A percentile compares a stretch with the other conserved stretches of the same genome.
phyloP scores from a whole-genome alignment of 2,329 filamentous ascomycete genomes.

The Delphinella strobiligena region DNA sequence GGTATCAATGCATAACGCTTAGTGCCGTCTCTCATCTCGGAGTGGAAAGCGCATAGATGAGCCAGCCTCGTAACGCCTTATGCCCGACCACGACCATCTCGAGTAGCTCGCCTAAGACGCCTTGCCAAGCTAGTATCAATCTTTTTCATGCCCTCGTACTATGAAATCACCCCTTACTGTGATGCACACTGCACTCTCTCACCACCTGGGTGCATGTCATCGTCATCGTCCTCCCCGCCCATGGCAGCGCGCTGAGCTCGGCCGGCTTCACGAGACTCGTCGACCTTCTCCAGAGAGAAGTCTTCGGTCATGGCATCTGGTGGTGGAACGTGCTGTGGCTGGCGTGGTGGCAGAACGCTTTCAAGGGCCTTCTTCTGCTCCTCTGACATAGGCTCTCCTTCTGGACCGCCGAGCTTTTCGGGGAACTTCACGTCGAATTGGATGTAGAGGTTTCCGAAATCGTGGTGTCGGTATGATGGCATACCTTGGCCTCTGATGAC shows the following conservation, averaged over 20 bases:
- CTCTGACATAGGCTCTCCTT: slow-evolving; percentile 38
- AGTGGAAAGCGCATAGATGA: too few species aligned
- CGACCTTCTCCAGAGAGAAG: slow-evolving; percentile 75
- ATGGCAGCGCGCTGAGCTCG: slow-evolving; percentile 48
- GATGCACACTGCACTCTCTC: slow-evolving; percentile 81
- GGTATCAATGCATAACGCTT: neutral
- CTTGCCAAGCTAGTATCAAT: too few species aligned
- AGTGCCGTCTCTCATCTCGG: too few species aligned
- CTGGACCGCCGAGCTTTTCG: slow-evolving; percentile 33
- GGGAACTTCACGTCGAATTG: slow-evolving; percentile 98
- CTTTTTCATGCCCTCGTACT: too few species aligned
- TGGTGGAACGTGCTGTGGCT: slow-evolving; percentile 55
- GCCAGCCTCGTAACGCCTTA: neutral
- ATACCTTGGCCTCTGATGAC: slow-evolving; percentile 94
- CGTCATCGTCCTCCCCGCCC: slow-evolving; percentile 53
- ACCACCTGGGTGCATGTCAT: slow-evolving; percentile 46
- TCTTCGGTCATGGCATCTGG: slow-evolving; percentile 83
- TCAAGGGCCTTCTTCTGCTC: slow-evolving; percentile 70
- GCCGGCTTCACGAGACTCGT: slow-evolving; percentile 49
- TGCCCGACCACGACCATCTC: neutral
- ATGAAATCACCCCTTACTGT: slow-evolving; percentile 55
- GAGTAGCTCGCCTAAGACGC: neutral
- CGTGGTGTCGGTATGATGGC: slow-evolving; percentile 91
- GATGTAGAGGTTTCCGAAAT: slow-evolving; percentile 91
- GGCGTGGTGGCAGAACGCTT: slow-evolving; percentile 65